Evolutionary conservation across 177 flowering plant species (phyloP), one percentile per base, ranked within the genome.

Genomic region (Vitis hybrid): DNA sequence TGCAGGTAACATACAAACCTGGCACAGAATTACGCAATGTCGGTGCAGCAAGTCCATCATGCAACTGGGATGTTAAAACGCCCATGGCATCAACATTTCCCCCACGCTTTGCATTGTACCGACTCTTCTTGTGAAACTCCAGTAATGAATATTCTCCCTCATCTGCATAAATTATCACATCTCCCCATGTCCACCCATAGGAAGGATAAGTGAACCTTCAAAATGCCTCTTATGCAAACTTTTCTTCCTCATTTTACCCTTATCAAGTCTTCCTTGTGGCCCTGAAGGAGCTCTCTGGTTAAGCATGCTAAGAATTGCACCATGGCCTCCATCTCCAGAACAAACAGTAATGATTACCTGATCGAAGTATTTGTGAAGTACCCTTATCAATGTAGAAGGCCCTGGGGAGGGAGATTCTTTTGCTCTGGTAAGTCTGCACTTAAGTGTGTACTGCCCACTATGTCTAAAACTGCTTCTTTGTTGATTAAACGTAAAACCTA

Each of bases 241-340:
- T 62, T 81, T 84, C 72, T 58, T 85, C 82, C 69, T 84, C 26
- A 59, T 10, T 71, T 82, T 86, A 52, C 75, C 86, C 70, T 86
- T 83, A 2, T 69, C 84, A 26, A 74, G 73, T 76, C 75, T 87
- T 20, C 80, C 87, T 5, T 61, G 76, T 10, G 87, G 50, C 72
- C 85, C 85, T 9, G 83, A 66, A 61, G 81, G 56, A 45, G 79
- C 65, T 60, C 56, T 86, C 49, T 77, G 81, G 68, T 61, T 81
- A 2, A 88, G 94, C 92, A 89, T 75, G 49, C 73, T 80, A 63
- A 96, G 91, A 67, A 92, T 65, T 3, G 97, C 88, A 56, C 99
- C 99, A 71, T 93, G 97, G 66, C 99, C 99, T 16, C 99, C 97
- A 76, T 96, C 97, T 11, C 99, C 99, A 5, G 98, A 80, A 16